Conservation (phyloP, 169 alveolate genomes). For the Eimeria tenella region DNA sequence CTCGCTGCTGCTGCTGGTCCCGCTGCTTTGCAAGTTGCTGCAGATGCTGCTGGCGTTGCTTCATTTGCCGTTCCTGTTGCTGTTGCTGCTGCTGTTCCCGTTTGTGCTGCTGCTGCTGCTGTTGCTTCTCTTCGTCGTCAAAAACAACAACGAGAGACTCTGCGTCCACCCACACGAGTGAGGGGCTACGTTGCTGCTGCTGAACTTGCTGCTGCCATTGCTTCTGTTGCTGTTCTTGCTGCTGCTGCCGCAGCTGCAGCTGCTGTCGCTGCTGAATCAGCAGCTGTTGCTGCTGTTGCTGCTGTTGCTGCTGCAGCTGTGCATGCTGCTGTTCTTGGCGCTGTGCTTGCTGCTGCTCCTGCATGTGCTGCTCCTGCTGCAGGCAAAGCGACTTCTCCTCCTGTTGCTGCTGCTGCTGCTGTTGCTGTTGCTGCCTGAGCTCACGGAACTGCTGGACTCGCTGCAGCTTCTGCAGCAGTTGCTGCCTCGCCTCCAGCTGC, state of each 20-base stretch:
- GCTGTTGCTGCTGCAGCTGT: not conserved
- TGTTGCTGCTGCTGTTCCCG: constrained; percentile 14
- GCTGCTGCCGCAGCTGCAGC: not conserved
- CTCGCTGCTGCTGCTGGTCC: not conserved
- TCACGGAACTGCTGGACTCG: not conserved
- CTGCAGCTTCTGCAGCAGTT: not conserved
- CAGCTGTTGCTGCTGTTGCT: constrained; percentile 12
- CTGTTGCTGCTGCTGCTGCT: constrained; percentile 10
- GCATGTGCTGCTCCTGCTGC: not conserved
- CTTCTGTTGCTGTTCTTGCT: constrained; percentile 3
- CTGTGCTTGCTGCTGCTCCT: not conserved
- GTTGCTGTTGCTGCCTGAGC: not conserved
- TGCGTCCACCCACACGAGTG: not conserved
- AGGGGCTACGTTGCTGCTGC: constrained; percentile 26
- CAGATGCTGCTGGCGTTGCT: constrained; percentile 26
- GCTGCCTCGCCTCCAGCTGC: not conserved
- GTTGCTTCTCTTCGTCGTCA: not conserved
- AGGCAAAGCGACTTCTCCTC: not conserved
- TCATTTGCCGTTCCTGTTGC: constrained; percentile 16
- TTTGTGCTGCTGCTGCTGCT: constrained; percentile 56
- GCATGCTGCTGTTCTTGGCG: not conserved
- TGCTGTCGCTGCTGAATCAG: not conserved
- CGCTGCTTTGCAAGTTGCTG: not conserved
- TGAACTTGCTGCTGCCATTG: not conserved
- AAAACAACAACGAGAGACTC: constrained; percentile 5